Conservation (phyloP, 176 grass and related monocot genomes). For the Avena atlantica region DNA sequence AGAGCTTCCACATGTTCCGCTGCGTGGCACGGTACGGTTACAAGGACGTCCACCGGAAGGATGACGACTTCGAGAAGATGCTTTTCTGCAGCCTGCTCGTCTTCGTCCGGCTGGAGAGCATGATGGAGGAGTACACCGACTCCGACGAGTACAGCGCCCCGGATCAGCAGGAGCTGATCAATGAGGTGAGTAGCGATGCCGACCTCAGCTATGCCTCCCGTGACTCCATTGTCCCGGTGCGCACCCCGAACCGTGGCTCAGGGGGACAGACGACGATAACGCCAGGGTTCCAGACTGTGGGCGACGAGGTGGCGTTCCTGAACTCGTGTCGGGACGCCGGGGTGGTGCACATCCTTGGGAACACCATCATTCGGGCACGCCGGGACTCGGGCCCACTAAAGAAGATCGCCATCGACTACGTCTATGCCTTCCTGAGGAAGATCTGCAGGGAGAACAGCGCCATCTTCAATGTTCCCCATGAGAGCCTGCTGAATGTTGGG, state of each 20-base stretch:
- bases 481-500: conserved; percentile 82
- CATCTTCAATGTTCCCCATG: conserved; percentile 83
- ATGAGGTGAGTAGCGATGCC: conserved; percentile 31
- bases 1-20: conserved; percentile 78
- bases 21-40: conserved; percentile 84
- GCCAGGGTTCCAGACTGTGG: conserved; percentile 27
- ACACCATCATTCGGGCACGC: conserved; percentile 71
- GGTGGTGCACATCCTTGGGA: conserved; percentile 88
- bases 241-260: conserved; percentile 10
- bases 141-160: conserved; percentile 59
- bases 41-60: conserved; percentile 81
- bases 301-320: conserved; percentile 70
- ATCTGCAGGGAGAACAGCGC: conserved; percentile 80
- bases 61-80: conserved; percentile 78
- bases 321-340: conserved; percentile 69
- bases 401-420: conserved; percentile 69
- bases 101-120: conserved; percentile 67
- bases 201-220: conserved; percentile 47
- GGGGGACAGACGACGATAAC: conserved; percentile 27
- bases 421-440: conserved; percentile 78
- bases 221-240: conserved; percentile 58
- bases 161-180: neutral
- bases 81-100: conserved; percentile 60
- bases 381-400: conserved; percentile 62
- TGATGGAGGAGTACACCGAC: conserved; percentile 74